A percentile compares a stretch with the other conserved stretches of the same genome.
Evolutionary conservation across 441 rosid genomes (phyloP).

Genomic region (Monsonia emarginata): DNA sequence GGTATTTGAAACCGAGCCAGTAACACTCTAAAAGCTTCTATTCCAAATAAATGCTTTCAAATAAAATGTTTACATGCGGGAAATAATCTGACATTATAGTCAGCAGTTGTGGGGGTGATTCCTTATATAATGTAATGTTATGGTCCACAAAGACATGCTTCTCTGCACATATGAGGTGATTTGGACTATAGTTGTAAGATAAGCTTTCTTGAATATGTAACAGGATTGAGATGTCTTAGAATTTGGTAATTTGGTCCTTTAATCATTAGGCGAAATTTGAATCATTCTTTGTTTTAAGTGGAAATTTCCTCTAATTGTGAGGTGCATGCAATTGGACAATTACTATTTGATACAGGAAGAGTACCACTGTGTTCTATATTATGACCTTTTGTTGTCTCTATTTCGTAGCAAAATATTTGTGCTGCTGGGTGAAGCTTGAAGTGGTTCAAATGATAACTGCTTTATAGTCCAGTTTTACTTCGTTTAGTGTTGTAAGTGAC

Average conservation of each 20-base stretch:
- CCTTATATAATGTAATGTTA: too few species aligned
- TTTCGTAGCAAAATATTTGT: too few species aligned
- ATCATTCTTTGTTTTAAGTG: background rate
- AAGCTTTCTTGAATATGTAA: background rate
- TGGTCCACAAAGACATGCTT: too few species aligned
- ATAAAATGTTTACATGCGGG: background rate
- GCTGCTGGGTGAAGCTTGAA: background rate
- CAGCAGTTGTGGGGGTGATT: too few species aligned
- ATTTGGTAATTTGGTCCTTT: background rate
- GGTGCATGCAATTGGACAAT: background rate
- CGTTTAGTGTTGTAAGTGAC: background rate
- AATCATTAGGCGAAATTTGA: background rate
- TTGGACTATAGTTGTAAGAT: background rate
- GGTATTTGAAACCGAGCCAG: too few species aligned
- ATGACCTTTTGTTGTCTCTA: too few species aligned
- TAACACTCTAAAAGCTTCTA: background rate
- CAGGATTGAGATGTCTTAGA: too few species aligned
- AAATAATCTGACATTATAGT: background rate
- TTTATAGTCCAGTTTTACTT: background rate
- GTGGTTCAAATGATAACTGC: background rate
- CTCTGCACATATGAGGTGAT: background rate
- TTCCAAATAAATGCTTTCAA: too few species aligned
- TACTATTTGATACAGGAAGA: too few species aligned
- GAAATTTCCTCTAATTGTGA: background rate
- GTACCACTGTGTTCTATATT: too few species aligned